These are phyloP conservation scores for Linnemannia zychae DNA, from an alignment of 192 early-diverging fungal genomes.

Conservation along the genomic window DNA sequence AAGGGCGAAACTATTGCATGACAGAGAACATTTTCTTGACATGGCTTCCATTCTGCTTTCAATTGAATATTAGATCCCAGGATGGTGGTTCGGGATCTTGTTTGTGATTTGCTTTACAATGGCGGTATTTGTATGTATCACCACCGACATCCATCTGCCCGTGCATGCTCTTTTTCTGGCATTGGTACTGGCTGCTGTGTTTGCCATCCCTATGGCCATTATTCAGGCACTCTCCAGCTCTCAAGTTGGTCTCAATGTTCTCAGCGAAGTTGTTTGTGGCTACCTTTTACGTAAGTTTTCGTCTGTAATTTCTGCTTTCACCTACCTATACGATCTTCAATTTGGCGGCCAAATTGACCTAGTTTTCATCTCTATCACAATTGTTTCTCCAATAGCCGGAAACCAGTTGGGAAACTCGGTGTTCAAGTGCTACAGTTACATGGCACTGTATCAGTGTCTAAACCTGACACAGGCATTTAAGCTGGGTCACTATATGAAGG, in stretches of 20 bases:
- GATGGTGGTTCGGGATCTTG: constrained; percentile 65
- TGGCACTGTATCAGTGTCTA: constrained; percentile 82
- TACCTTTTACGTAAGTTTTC: constrained; percentile 46
- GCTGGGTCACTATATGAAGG: constrained; percentile 60
- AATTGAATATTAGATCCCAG: constrained; percentile 62
- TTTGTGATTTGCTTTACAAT: constrained; percentile 58
- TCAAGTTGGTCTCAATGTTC: constrained; percentile 67
- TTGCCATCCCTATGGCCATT: constrained; percentile 66
- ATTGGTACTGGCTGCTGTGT: constrained; percentile 57
- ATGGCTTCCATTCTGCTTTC: constrained; percentile 62
- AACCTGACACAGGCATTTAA: constrained; percentile 80
- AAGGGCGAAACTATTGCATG: background rate
- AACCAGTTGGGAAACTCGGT: constrained; percentile 64
- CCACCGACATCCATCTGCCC: constrained; percentile 55
- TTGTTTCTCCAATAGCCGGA: constrained; percentile 57
- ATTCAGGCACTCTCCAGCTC: constrained; percentile 69
- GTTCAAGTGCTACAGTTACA: constrained; percentile 73
- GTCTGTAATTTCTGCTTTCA: no score
- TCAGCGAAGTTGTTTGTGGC: constrained; percentile 73
- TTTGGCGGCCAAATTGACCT: no score
- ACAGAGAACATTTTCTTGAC: background rate
- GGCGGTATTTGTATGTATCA: constrained; percentile 52
- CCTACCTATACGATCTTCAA: no score
- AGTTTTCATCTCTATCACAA: no score
- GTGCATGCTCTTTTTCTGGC: constrained; percentile 64